Evolutionary conservation across 2,329 filamentous ascomycete genomes (phyloP).

Genomic region (Botryotinia convoluta): DNA sequence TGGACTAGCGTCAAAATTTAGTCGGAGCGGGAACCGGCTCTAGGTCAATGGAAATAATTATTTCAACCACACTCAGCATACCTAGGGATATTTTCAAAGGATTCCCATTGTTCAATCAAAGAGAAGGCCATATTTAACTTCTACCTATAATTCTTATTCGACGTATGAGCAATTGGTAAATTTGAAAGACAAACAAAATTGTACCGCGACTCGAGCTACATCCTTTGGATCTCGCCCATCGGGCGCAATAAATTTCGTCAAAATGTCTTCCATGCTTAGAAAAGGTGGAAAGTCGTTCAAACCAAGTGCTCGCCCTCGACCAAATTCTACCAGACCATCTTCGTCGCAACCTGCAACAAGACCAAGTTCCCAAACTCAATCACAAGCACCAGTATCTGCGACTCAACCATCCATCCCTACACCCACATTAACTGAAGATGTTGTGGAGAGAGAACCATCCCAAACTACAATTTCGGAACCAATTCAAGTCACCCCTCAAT

Average conservation of each 20-base stretch:
- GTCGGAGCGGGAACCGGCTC: constrained; percentile 19
- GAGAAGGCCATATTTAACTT: neutral
- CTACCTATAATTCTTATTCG: neutral
- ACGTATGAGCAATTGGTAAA: neutral
- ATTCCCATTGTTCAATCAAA: constrained; percentile 4
- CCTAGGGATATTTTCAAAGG: neutral
- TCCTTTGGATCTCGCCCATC: constrained; percentile 18
- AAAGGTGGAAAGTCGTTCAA: constrained; percentile 48
- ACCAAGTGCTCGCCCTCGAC: constrained; percentile 62
- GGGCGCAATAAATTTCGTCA: constrained; percentile 9
- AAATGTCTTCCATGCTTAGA: constrained; percentile 22
- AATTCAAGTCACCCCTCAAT: constrained; percentile 10
- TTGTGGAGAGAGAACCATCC: neutral
- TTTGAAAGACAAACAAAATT: neutral
- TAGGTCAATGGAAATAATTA: constrained; percentile 16
- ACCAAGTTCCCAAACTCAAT: constrained; percentile 43
- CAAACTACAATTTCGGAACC: neutral
- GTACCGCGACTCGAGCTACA: neutral
- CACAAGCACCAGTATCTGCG: constrained; percentile 32
- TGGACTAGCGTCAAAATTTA: constrained; percentile 4
- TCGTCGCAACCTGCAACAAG: constrained; percentile 41
- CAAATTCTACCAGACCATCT: constrained; percentile 46
- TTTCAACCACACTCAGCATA: constrained; percentile 6
- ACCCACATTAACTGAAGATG: constrained; percentile 2
- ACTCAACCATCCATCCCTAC: constrained; percentile 22